phyloP scores from a whole-genome alignment of 2,329 filamentous ascomycete genomes.

The Chaetomiaceae sp. region DNA sequence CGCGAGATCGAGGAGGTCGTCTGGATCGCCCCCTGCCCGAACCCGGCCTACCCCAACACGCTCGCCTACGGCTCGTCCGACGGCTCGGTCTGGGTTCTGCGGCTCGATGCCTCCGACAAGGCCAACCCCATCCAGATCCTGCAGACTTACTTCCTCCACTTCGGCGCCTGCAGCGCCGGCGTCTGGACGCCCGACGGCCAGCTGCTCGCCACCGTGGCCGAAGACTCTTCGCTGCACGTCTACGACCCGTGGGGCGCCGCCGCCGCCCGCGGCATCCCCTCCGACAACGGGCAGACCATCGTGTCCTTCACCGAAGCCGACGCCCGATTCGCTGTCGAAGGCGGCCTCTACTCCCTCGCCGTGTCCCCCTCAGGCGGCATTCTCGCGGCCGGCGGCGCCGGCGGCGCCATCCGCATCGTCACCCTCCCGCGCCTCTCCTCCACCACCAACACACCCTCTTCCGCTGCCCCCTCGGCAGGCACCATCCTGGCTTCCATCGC shows the following conservation, averaged over 20 bases:
- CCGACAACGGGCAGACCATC: conserved; percentile 56
- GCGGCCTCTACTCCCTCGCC: conserved; percentile 82
- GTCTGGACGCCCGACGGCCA: conserved; percentile 85
- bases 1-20: conserved; percentile 94
- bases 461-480: conserved; percentile 29
- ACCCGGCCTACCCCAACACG: conserved; percentile 65
- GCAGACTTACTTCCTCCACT: conserved; percentile 90
- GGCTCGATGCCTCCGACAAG: conserved; percentile 61
- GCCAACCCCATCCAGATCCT: conserved; percentile 67
- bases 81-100: conserved; percentile 93
- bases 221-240: conserved; percentile 83
- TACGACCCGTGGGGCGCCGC: conserved; percentile 86
- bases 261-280: conserved; percentile 47
- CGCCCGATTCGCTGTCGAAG: conserved; percentile 86
- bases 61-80: conserved; percentile 84
- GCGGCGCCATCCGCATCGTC: conserved; percentile 77
- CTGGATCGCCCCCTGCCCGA: conserved; percentile 75
- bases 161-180: conserved; percentile 77
- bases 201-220: conserved; percentile 79
- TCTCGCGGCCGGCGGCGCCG: conserved; percentile 80
- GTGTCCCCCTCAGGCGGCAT: conserved; percentile 74
- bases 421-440: conserved; percentile 62
- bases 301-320: conserved; percentile 74
- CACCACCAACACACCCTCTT: conserved; percentile 12
- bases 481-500: conserved; percentile 76